These are phyloP conservation scores for Didymella pinodella DNA, from an alignment of 2,329 filamentous ascomycete genomes.

Conservation along the genomic window DNA sequence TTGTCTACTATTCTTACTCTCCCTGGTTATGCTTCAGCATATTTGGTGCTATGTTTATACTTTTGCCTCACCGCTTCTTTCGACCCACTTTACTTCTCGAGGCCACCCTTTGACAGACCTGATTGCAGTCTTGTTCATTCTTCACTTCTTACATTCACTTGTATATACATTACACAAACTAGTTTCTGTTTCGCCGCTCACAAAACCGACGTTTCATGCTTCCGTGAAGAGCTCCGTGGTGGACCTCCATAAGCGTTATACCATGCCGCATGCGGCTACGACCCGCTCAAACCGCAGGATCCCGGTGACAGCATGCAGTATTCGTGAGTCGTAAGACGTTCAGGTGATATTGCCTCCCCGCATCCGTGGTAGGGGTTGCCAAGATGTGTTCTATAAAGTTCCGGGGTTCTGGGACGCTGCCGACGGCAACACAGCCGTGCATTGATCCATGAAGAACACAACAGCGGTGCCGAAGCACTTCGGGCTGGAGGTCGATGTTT, in stretches of 20 bases:
- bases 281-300: conserved; percentile 2
- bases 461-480: conserved; percentile 20
- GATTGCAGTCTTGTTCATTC: background rate
- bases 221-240: background rate
- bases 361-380: conserved; percentile 16
- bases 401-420: conserved; percentile 18
- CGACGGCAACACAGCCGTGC: conserved; percentile 14
- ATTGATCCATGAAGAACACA: conserved; percentile 15
- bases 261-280: conserved; percentile 13
- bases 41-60: background rate
- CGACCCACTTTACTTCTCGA: background rate
- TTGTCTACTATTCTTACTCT: conserved; percentile 15
- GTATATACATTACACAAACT: conserved; percentile 21
- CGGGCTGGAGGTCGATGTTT: background rate
- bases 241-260: background rate
- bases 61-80: conserved; percentile 6
- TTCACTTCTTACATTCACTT: conserved; percentile 34
- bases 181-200: background rate
- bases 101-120: background rate
- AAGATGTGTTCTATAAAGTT: conserved; percentile 5
- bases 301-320: conserved; percentile 4
- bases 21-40: conserved; percentile 15
- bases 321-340: conserved; percentile 18
- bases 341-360: conserved; percentile 23
- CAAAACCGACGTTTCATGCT: conserved; percentile 1